Evolutionary conservation across 192 early-diverging fungal genomes (phyloP).

Genomic region (Linnemannia elongata): DNA sequence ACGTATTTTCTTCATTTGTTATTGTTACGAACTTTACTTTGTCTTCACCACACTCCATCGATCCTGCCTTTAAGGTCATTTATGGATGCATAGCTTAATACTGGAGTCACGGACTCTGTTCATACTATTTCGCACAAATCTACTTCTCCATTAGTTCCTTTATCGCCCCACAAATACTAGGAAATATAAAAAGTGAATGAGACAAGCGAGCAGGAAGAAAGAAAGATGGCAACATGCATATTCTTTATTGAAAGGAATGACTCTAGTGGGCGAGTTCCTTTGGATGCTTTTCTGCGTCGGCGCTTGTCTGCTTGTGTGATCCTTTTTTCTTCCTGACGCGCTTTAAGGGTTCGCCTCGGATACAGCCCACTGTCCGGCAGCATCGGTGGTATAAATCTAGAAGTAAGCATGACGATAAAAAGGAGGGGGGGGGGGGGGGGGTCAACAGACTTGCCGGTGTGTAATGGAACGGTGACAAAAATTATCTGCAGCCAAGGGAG

Average conservation of each 20-base stretch:
- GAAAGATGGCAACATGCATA: too few species aligned
- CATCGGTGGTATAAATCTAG: conserved; percentile 55
- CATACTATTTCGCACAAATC: too few species aligned
- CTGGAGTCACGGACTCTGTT: too few species aligned
- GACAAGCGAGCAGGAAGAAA: not conserved
- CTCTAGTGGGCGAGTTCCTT: not conserved
- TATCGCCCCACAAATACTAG: too few species aligned
- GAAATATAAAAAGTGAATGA: not conserved
- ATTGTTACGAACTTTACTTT: too few species aligned
- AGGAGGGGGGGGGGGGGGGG: too few species aligned
- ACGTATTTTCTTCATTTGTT: too few species aligned
- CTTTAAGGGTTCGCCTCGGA: conserved; percentile 50
- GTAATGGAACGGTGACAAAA: not conserved
- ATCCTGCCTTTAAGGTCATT: too few species aligned
- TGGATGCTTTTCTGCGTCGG: not conserved
- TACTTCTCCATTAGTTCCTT: too few species aligned
- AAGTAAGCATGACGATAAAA: not conserved
- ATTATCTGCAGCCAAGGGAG: not conserved
- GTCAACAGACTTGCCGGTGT: not conserved
- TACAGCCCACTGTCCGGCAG: conserved; percentile 49
- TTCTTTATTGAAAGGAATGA: too few species aligned
- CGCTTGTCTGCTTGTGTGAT: not conserved
- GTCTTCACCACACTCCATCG: too few species aligned
- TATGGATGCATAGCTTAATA: too few species aligned
- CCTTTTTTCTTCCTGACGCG: not conserved